Conservation (phyloP, 306 rosid genomes). For the Pyrus communis region DNA sequence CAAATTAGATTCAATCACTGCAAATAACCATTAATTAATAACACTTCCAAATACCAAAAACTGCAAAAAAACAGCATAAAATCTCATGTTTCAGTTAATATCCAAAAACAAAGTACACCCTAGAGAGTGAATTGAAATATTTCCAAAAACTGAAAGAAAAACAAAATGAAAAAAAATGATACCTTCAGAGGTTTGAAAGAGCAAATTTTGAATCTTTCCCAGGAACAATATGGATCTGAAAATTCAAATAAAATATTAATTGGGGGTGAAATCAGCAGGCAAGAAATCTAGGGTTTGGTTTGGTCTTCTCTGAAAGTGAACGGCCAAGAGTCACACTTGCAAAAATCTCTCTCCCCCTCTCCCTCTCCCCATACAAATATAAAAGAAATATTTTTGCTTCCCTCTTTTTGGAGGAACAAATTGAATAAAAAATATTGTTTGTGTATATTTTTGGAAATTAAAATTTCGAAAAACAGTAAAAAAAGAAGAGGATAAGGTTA, state of each 20-base stretch:
- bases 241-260: background rate
- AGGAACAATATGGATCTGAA: slow-evolving; percentile 16
- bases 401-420: slow-evolving; percentile 16
- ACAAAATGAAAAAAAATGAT: background rate
- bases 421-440: background rate
- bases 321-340: slow-evolving; percentile 24
- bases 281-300: slow-evolving; percentile 46
- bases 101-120: background rate
- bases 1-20: slow-evolving; percentile 10
- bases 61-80: background rate
- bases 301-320: background rate
- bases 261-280: background rate
- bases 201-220: slow-evolving; percentile 17
- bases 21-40: background rate
- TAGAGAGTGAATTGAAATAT: background rate
- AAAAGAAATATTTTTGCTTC: slow-evolving; percentile 18
- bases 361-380: background rate
- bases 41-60: background rate
- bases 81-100: background rate
- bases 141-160: background rate
- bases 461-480: background rate
- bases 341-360: background rate
- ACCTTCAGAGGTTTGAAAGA: slow-evolving; percentile 13
- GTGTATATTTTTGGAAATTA: background rate
- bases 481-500: slow-evolving; percentile 44